These are phyloP conservation scores for Sistotremastrum niveocremeum DNA, from an alignment of 768 basidiomycete species.

Conservation along the genomic window DNA sequence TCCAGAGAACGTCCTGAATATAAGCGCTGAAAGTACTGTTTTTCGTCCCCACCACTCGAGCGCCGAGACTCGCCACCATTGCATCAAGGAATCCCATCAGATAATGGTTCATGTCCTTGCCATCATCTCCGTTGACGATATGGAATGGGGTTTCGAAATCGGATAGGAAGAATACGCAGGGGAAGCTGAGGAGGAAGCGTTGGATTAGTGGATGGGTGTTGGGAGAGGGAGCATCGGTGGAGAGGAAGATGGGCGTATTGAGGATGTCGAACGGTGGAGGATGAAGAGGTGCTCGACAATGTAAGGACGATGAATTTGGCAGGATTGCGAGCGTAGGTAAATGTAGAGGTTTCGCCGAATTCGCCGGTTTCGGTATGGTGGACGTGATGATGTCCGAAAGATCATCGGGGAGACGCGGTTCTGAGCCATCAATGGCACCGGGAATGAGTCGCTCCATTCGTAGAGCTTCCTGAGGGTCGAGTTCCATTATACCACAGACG, in stretches of 20 bases:
- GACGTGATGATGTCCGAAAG: conserved; percentile 8
- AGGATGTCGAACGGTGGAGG: conserved; percentile 22
- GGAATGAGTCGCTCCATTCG: conserved; percentile 15
- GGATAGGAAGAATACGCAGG: conserved; percentile 45
- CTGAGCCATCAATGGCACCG: conserved; percentile 1
- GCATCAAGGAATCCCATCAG: conserved; percentile 58
- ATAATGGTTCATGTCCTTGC: conserved; percentile 30
- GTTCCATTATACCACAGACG: conserved; percentile 32
- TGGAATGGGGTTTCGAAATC: conserved; percentile 26
- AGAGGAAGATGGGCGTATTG: conserved; percentile 50
- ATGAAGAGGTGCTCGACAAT: conserved; percentile 31
- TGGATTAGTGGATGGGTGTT: conserved; percentile 27
- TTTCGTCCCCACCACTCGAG: conserved; percentile 50
- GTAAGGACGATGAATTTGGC: conserved; percentile 3
- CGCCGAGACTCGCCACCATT: conserved; percentile 47
- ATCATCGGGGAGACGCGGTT: conserved; percentile 4
- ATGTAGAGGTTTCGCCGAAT: conserved; percentile 11
- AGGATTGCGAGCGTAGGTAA: conserved; percentile 17
- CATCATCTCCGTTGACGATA: conserved; percentile 24
- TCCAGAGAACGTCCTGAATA: conserved; percentile 55
- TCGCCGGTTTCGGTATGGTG: conserved; percentile 9
- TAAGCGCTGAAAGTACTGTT: conserved; percentile 68
- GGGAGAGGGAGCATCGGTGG: conserved; percentile 42
- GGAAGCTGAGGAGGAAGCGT: conserved; percentile 39
- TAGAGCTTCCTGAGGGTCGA: conserved; percentile 23